Conservation (phyloP, 495 filamentous ascomycete genomes). For the Podospora fimiseda region DNA sequence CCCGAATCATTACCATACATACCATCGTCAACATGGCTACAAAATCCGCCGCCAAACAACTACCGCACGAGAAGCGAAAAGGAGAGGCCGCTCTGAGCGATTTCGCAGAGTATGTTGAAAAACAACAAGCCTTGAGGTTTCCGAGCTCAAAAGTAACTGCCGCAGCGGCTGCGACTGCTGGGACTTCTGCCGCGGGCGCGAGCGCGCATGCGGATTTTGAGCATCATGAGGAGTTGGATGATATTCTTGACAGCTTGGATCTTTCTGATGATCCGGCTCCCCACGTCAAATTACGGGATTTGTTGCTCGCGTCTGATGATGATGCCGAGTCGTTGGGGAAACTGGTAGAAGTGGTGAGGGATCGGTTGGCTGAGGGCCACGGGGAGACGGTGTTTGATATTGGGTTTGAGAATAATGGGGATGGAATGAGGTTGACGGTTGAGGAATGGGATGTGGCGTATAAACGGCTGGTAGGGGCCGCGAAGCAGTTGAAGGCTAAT, state of each 20-base stretch:
- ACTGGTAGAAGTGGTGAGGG: slow-evolving; percentile 56
- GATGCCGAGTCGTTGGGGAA: slow-evolving; percentile 50
- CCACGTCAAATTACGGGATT: slow-evolving; percentile 62
- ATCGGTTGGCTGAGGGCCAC: slow-evolving; percentile 74
- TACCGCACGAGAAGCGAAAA: slow-evolving; percentile 70
- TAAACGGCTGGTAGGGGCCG: slow-evolving; percentile 57
- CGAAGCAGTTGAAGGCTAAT: slow-evolving; percentile 61
- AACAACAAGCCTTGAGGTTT: slow-evolving; percentile 70
- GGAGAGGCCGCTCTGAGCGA: slow-evolving; percentile 90
- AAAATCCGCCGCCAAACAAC: slow-evolving; percentile 51
- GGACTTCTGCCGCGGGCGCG: slow-evolving; percentile 50
- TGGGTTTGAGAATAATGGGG: slow-evolving; percentile 85
- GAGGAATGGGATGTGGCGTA: slow-evolving; percentile 76
- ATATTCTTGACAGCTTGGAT: slow-evolving; percentile 80
- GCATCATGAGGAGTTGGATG: slow-evolving; percentile 82
- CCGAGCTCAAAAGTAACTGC: slow-evolving; percentile 31
- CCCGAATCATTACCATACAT: background rate
- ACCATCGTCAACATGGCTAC: slow-evolving; percentile 45
- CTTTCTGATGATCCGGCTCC: slow-evolving; percentile 72
- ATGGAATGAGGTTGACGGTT: slow-evolving; percentile 76
- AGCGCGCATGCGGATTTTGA: slow-evolving; percentile 29
- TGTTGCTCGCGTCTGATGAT: slow-evolving; percentile 59
- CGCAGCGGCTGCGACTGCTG: slow-evolving; percentile 13
- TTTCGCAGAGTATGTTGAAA: slow-evolving; percentile 95
- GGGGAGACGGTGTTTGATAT: slow-evolving; percentile 90